These are phyloP conservation scores for Styphnolobium japonicum DNA, from an alignment of 306 rosid genomes.

Conservation along the genomic window DNA sequence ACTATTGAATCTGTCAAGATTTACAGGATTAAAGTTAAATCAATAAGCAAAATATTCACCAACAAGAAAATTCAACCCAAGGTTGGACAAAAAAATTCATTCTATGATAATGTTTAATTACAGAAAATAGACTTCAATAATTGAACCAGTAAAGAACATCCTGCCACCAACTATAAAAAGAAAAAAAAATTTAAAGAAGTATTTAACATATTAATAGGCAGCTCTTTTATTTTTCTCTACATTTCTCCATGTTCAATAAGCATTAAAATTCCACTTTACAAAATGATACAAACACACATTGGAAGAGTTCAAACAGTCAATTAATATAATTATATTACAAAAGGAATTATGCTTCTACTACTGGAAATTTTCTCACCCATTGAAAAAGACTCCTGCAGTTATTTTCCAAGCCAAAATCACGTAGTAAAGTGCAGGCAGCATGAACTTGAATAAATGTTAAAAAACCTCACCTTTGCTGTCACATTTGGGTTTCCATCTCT, in stretches of 20 bases:
- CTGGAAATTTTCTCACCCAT: slow-evolving; percentile 6
- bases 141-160: background rate
- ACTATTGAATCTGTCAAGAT: background rate
- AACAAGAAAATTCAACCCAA: slow-evolving; percentile 9
- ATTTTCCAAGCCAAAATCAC: slow-evolving; percentile 8
- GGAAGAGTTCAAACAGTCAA: background rate
- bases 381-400: slow-evolving; percentile 10
- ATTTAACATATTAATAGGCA: background rate
- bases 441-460: background rate
- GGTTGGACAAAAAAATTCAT: background rate
- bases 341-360: background rate
- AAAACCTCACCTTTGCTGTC: slow-evolving; percentile 72
- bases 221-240: background rate
- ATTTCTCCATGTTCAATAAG: background rate
- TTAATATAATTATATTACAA: background rate
- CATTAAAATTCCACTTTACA: background rate
- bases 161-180: background rate
- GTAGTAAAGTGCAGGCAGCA: background rate
- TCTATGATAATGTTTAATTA: slow-evolving; percentile 6
- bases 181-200: background rate
- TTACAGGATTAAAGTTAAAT: background rate
- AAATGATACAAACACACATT: background rate
- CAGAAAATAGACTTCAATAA: slow-evolving; percentile 1
- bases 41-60: background rate
- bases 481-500: slow-evolving; percentile 98